A percentile compares a stretch with the other conserved stretches of the same genome.
Evolutionary conservation across 371 early-diverging fungal genomes (phyloP).

Genomic region (Gilbertella persicaria): DNA sequence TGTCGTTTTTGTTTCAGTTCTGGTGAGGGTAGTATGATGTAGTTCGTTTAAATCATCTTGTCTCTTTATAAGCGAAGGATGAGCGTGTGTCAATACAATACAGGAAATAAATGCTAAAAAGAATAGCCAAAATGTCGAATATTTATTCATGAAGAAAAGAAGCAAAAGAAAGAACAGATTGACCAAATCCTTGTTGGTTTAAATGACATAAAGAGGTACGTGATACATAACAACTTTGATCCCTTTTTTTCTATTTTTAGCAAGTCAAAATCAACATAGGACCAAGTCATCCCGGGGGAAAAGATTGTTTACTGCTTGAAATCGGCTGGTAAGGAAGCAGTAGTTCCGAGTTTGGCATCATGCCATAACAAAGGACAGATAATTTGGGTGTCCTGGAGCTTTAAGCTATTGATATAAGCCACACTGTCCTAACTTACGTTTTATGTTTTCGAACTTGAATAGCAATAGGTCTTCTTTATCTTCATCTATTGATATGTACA

Average conservation of each 20-base stretch:
- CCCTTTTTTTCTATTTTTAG: neutral
- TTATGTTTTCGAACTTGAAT: too few species aligned
- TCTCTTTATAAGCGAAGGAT: slow-evolving; percentile 7
- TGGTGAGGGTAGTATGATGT: slow-evolving; percentile 1
- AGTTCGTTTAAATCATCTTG: slow-evolving; percentile 3
- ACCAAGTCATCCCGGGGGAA: neutral
- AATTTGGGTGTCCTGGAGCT: too few species aligned
- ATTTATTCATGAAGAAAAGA: neutral
- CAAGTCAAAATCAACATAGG: neutral
- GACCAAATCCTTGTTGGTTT: neutral
- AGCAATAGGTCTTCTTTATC: too few species aligned
- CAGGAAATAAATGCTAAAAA: neutral
- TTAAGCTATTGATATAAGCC: too few species aligned
- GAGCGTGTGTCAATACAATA: neutral
- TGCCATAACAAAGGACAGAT: too few species aligned
- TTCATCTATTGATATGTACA: too few species aligned
- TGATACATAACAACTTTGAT: neutral
- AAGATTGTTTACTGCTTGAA: neutral
- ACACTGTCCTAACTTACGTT: too few species aligned
- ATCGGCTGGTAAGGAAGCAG: too few species aligned
- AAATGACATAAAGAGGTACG: neutral
- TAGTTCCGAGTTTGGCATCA: too few species aligned
- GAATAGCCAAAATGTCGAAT: slow-evolving; percentile 2
- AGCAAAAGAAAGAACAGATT: neutral
- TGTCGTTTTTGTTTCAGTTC: neutral